Conservation (phyloP, 2,329 filamentous ascomycete species). For the Colletotrichum coccodes region DNA sequence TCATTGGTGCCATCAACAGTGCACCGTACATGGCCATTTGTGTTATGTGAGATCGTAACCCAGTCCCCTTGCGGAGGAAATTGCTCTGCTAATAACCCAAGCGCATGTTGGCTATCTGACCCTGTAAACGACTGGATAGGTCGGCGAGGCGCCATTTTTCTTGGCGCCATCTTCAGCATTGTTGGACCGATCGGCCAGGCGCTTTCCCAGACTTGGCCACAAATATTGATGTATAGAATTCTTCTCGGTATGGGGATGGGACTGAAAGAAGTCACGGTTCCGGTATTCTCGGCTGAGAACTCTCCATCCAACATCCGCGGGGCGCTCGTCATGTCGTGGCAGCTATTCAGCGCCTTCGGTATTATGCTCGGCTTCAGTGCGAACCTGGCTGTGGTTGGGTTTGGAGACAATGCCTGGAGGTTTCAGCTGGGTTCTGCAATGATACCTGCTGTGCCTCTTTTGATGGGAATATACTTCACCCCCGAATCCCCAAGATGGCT, state of each 20-base stretch:
- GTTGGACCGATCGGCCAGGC: constrained; percentile 70
- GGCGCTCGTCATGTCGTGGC: constrained; percentile 75
- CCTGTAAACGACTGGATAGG: constrained; percentile 68
- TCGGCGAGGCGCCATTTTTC: constrained; percentile 72
- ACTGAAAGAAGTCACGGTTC: constrained; percentile 58
- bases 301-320: constrained; percentile 62
- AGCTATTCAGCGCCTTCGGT: constrained; percentile 74
- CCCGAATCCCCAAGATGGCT: constrained; percentile 75
- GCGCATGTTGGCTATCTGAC: constrained; percentile 67
- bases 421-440: constrained; percentile 72
- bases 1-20: constrained; percentile 70
- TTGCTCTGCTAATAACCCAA: not conserved
- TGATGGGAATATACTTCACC: constrained; percentile 67
- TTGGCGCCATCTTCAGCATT: constrained; percentile 70
- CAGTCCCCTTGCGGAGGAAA: constrained; percentile 2
- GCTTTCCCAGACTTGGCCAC: constrained; percentile 65
- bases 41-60: not conserved
- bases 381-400: constrained; percentile 65
- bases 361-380: constrained; percentile 64
- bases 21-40: constrained; percentile 50
- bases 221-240: constrained; percentile 59
- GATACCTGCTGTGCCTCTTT: constrained; percentile 64
- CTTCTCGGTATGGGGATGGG: constrained; percentile 72
- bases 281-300: constrained; percentile 64
- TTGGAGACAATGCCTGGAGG: constrained; percentile 64